Evolutionary conservation across 345 rosid species (phyloP), one percentile per base, ranked within the genome.

Genomic region (Rubroshorea leprosula): DNA sequence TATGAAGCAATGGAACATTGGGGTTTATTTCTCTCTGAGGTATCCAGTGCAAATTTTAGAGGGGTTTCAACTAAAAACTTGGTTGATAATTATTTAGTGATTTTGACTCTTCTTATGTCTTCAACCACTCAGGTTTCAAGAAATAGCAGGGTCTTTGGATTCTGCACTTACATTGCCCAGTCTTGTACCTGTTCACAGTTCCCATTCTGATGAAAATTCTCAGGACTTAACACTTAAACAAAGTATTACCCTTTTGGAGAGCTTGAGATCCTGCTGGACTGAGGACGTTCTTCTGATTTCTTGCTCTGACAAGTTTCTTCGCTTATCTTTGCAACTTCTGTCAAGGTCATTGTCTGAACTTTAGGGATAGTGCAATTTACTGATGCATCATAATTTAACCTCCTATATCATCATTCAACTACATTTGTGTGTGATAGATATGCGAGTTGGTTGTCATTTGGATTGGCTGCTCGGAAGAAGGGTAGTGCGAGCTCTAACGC

Each of bases 1-100:
- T 81, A 74, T 87, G 89, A 94, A 87, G 80, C 96, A 85, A 60
- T 90, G 99, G 99, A 94, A 94, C 55, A 70, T 90, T 69, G 95
- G 94, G 61, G 96, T 94, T 64, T 90, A 94, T 68, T 90, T 90
- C 74, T 85, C 99, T 23, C 68, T 94, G 72, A 85, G 99, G 99
- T 87, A 83, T 64, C 66, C 41, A 19, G 5, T 49, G 23, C 53
- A 44, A 18, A 22, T 53, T 46, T 58, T 72, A 31, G 31, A 59
- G 26, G 47, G 41, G 8, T 25, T n/a, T 48, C 53, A 51, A 19
- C 52, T 23, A 15, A 29, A n/a, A 29, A 13, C 25, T 26, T 23
- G 19, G 23, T 17, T 56, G 38, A 13, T 15, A 50, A 17, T 64
- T 55, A 5, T 22, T 5, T 44, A 41, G 26, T 50, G 52, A 38